A percentile compares a stretch with the other conserved stretches of the same genome.
Evolutionary conservation across 345 rosid species (phyloP).

Genomic region (Salix arbutifolia): DNA sequence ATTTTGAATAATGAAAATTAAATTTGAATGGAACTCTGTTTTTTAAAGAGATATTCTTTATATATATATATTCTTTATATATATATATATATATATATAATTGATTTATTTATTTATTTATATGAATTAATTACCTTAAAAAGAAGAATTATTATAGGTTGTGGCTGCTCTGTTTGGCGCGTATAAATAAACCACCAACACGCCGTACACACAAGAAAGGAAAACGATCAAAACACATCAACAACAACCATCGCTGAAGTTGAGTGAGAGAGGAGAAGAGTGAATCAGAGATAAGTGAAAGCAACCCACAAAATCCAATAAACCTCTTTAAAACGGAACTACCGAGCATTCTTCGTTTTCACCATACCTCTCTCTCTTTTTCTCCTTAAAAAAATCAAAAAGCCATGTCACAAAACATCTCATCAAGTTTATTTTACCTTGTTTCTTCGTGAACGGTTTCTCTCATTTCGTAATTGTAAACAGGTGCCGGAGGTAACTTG

Average conservation of each 20-base stretch:
- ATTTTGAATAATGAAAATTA: too few species aligned
- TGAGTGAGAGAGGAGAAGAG: conserved; percentile 6
- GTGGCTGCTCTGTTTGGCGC: conserved; percentile 53
- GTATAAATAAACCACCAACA: conserved; percentile 44
- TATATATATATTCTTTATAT: too few species aligned
- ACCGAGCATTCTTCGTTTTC: neutral
- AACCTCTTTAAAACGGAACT: neutral
- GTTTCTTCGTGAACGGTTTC: conserved; percentile 1
- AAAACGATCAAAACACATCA: conserved; percentile 43
- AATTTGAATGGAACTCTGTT: too few species aligned
- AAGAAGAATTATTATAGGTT: conserved; percentile 16
- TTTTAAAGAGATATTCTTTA: too few species aligned
- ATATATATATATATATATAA: too few species aligned
- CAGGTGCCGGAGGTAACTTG: neutral
- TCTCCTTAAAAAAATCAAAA: neutral
- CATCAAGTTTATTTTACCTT: neutral
- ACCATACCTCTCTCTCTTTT: neutral
- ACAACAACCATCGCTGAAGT: neutral
- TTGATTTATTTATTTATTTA: neutral
- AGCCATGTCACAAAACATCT: neutral
- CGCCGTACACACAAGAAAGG: conserved; percentile 6
- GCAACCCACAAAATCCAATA: conserved; percentile 12
- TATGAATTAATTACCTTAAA: neutral
- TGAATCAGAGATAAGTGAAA: conserved; percentile 6
- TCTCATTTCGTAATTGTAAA: neutral